A percentile compares a stretch with the other conserved stretches of the same genome.
Conservation (phyloP, 805 yeast species). For the Cyberlindnera maritima region DNA sequence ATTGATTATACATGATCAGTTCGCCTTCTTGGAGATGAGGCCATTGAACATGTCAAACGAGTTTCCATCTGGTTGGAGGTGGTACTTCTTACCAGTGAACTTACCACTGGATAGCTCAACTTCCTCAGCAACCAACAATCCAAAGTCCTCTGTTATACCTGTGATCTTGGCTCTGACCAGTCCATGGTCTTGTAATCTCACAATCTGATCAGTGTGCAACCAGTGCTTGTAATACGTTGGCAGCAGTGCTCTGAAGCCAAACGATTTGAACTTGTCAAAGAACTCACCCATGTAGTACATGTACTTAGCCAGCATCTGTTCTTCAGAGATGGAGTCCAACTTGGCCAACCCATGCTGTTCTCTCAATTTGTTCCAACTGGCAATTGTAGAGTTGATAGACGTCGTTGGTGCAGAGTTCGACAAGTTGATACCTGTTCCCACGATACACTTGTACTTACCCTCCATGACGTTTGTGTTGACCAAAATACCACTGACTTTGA, state of each 20-base stretch:
- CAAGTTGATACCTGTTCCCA: constrained; percentile 87
- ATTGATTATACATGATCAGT: too few relatives aligned
- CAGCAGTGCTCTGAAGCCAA: constrained; percentile 70
- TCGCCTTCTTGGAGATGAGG: constrained; percentile 60
- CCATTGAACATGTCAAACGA: constrained; percentile 95
- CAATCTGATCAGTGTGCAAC: constrained; percentile 79
- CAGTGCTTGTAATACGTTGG: constrained; percentile 75
- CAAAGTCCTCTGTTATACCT: constrained; percentile 86
- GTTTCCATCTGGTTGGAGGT: constrained; percentile 95
- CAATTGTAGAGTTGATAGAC: constrained; percentile 71
- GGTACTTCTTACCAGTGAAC: constrained; percentile 54
- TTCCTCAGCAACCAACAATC: constrained; percentile 76
- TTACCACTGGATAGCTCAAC: constrained; percentile 39
- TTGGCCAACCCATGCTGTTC: constrained; percentile 34
- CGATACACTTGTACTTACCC: constrained; percentile 59
- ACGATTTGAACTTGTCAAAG: constrained; percentile 50
- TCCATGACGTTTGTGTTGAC: constrained; percentile 73
- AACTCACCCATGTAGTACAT: constrained; percentile 64
- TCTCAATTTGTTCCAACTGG: constrained; percentile 54
- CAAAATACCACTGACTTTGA: constrained; percentile 80
- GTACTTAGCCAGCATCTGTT: constrained; percentile 62
- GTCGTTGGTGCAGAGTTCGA: constrained; percentile 89
- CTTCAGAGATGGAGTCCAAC: constrained; percentile 34
- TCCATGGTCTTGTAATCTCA: constrained; percentile 57
- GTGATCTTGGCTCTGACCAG: constrained; percentile 57